Evolutionary conservation across 2,329 filamentous ascomycete genomes (phyloP), one percentile per base, ranked within the genome.

Genomic region (Purpureocillium lavendulum): DNA sequence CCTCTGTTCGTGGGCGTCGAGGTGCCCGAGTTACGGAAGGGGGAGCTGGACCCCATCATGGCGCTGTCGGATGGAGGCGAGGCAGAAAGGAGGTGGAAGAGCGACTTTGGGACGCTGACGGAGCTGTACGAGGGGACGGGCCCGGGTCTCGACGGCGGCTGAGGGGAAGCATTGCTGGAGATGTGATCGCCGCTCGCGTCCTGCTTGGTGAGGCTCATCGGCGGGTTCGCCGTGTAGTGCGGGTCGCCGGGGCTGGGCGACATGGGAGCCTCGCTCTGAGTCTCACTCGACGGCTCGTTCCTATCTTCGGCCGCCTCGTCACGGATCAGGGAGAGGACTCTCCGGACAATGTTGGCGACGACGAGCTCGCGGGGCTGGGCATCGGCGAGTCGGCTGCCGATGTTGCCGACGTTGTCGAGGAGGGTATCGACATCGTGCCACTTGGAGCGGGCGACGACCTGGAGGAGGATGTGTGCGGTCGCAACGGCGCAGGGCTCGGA

Each of bases 341-440:
- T 81, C 44, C 89, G 80, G 35, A 96, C 87, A 50, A 98, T 89
- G 56, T 98, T 98, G 38, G 88, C 90, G 33, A 96, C 87, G 5
- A 88, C 87, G 51, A 95, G 82, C 65, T 97, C 92, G 44, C 84
- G 78, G 13, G 90, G 90, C 53, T 94, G 87, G 7, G 92, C 89
- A 40, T 83, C 77, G 29, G 84, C 81, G 33, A 98, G 71, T 40
- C 80, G 77, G 50, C 80, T 75, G 40, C 92, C 92, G 17, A 90
- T 80, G 43, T 80, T 75, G 48, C 85, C 81, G 45, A 98, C 81
- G 48, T 86, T 81, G 51, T 82, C 77, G 43, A 97, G 78, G 37
- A 98, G 78, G 53, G 82, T 80, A 36, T 80, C 76, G 35, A 88
- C 82, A 59, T 90, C 84, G 45, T 75, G 73, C 66, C 83, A 89